Percentiles rank a stretch among this genome's conserved stretches.
Evolutionary conservation across 495 filamentous ascomycete genomes (phyloP).

Genomic region (Entonaema liquescens): DNA sequence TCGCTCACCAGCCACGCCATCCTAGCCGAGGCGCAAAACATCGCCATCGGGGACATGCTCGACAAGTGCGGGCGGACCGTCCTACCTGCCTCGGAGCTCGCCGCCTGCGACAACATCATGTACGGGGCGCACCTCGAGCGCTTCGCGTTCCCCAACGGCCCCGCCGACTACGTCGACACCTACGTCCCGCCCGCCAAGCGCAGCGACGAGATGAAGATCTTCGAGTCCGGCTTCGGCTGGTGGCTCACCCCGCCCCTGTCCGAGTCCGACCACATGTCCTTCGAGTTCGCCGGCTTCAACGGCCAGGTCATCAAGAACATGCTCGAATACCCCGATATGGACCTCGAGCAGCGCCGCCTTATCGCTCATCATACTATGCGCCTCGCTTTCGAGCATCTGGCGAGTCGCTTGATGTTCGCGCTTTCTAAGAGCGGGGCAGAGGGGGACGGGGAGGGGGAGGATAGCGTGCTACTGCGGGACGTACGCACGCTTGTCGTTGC

Average conservation of each 20-base stretch:
- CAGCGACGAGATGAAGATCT: slow-evolving; percentile 59
- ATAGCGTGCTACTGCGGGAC: neutral
- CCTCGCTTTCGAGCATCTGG: slow-evolving; percentile 88
- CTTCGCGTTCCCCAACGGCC: slow-evolving; percentile 74
- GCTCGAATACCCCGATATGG: slow-evolving; percentile 42
- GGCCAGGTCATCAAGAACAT: slow-evolving; percentile 42
- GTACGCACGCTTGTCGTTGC: slow-evolving; percentile 78
- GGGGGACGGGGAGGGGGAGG: neutral
- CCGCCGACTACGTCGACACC: slow-evolving; percentile 36
- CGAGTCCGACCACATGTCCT: slow-evolving; percentile 43
- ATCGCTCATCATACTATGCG: slow-evolving; percentile 78
- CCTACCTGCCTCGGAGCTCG: slow-evolving; percentile 63
- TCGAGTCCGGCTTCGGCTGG: slow-evolving; percentile 42
- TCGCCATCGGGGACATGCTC: slow-evolving; percentile 84
- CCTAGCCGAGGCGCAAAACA: slow-evolving; percentile 73
- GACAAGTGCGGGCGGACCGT: slow-evolving; percentile 85
- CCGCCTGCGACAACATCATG: slow-evolving; percentile 62
- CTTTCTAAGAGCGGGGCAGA: slow-evolving; percentile 47
- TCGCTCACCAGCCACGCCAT: slow-evolving; percentile 70
- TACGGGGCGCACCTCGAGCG: slow-evolving; percentile 80
- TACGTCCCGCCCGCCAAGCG: slow-evolving; percentile 64
- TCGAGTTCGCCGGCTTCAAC: slow-evolving; percentile 52
- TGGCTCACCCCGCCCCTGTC: slow-evolving; percentile 48
- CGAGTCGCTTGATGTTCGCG: slow-evolving; percentile 72
- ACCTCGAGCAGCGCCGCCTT: slow-evolving; percentile 60